These are phyloP conservation scores for Hypomyces rosellus DNA, from an alignment of 2,329 filamentous ascomycete species.

Conservation along the genomic window DNA sequence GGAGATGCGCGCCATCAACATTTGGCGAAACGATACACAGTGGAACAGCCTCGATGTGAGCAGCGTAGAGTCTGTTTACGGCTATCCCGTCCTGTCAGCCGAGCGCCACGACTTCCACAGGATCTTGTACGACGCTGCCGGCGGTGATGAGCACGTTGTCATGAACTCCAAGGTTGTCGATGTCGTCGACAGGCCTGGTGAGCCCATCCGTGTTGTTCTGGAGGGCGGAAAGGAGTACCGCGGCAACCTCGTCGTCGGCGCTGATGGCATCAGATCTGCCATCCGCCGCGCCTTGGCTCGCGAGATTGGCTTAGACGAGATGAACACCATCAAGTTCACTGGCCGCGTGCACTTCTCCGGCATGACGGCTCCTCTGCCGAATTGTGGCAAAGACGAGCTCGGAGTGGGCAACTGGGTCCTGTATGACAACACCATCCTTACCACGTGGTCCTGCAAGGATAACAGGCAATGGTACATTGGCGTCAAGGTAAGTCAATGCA, in stretches of 20 bases:
- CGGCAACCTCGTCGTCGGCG: conserved; percentile 13
- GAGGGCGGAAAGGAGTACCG: conserved; percentile 7
- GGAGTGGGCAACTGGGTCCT: conserved; percentile 17
- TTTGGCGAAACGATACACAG: conserved; percentile 12
- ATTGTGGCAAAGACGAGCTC: conserved; percentile 11
- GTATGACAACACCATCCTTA: conserved; percentile 15
- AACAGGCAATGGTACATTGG: conserved; percentile 18
- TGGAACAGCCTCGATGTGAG: conserved; percentile 12
- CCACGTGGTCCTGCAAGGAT: conserved; percentile 15
- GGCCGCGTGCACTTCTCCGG: conserved; percentile 16
- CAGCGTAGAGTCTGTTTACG: conserved; percentile 7
- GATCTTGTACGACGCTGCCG: conserved; percentile 12
- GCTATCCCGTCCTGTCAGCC: conserved; percentile 12
- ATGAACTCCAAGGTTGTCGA: conserved; percentile 11
- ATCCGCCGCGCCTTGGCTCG: conserved; percentile 10
- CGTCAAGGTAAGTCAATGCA: conserved; percentile 11
- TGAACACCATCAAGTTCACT: conserved; percentile 15
- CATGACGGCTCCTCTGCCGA: conserved; percentile 11
- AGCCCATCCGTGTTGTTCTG: conserved; percentile 10
- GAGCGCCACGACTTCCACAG: conserved; percentile 15
- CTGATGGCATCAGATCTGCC: conserved; percentile 15
- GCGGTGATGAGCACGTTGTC: conserved; percentile 5
- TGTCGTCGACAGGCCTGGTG: conserved; percentile 10
- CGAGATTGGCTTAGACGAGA: conserved; percentile 3
- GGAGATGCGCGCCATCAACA: conserved; percentile 12